These are phyloP conservation scores for Scheffersomyces illinoinensis DNA, from an alignment of 1,139 yeast genomes.

Conservation along the genomic window DNA sequence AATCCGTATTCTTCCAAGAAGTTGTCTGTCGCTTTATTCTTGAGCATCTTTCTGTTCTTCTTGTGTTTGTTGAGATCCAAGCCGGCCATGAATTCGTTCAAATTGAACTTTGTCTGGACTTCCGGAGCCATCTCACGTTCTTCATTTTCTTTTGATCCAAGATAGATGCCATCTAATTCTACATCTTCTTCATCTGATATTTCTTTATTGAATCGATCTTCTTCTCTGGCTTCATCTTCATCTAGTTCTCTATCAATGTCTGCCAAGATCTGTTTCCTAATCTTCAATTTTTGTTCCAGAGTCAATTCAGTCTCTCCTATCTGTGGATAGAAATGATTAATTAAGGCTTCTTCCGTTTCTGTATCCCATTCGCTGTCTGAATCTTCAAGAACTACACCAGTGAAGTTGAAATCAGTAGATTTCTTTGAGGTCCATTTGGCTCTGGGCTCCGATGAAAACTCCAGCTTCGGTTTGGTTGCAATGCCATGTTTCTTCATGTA, in stretches of 20 bases:
- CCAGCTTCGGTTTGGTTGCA: slow-evolving; percentile 4
- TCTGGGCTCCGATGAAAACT: slow-evolving; percentile 24
- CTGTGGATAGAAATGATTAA: slow-evolving; percentile 44
- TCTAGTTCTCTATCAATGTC: slow-evolving; percentile 24
- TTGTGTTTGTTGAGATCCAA: slow-evolving; percentile 16
- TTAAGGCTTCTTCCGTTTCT: slow-evolving; percentile 43
- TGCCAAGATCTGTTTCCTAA: slow-evolving; percentile 38
- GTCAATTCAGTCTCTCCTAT: slow-evolving; percentile 35
- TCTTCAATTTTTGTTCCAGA: slow-evolving; percentile 36
- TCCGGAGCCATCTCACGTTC: slow-evolving; percentile 1
- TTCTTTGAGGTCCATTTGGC: slow-evolving; percentile 35
- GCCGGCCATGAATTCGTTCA: slow-evolving; percentile 27
- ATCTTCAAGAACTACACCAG: slow-evolving; percentile 24
- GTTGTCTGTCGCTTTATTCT: slow-evolving; percentile 31
- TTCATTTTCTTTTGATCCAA: slow-evolving; percentile 2
- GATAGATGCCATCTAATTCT: slow-evolving; percentile 4
- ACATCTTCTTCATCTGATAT: slow-evolving; percentile 9
- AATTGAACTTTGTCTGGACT: slow-evolving; percentile 10
- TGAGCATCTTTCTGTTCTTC: slow-evolving; percentile 32
- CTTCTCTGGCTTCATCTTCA: slow-evolving; percentile 14
- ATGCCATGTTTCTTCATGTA: slow-evolving; percentile 44
- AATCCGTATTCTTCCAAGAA: slow-evolving; percentile 45
- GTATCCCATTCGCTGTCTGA: slow-evolving; percentile 45
- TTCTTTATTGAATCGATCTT: slow-evolving; percentile 10
- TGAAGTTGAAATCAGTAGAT: slow-evolving; percentile 8